phyloP scores from a whole-genome alignment of 257 asterid species.

The Lycium ferocissimum region DNA sequence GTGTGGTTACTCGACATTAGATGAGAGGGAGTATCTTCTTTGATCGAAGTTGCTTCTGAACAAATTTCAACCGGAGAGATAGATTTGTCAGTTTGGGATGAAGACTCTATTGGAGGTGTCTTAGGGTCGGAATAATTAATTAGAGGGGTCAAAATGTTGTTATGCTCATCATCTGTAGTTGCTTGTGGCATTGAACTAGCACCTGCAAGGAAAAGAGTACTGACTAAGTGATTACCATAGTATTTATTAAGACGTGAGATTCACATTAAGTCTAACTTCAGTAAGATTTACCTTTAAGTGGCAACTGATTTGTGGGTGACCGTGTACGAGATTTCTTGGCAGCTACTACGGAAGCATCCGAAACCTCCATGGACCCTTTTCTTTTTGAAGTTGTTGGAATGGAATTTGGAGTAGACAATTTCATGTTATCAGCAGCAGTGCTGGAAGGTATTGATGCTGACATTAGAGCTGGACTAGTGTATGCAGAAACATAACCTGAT shows the following conservation, averaged over 20 bases:
- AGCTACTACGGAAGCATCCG: conserved; percentile 38
- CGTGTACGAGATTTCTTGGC: conserved; percentile 63
- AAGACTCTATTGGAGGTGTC: conserved; percentile 74
- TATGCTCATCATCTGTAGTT: conserved; percentile 42
- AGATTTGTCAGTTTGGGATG: conserved; percentile 64
- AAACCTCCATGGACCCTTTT: conserved; percentile 44
- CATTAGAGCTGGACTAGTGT: conserved; percentile 53
- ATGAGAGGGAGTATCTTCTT: conserved; percentile 53
- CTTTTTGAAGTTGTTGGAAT: conserved; percentile 51
- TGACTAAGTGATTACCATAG: background rate
- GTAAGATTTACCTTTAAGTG: conserved; percentile 52
- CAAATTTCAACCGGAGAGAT: conserved; percentile 51
- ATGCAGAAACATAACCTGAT: conserved; percentile 59
- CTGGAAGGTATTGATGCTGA: conserved; percentile 46
- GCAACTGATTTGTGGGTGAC: conserved; percentile 37
- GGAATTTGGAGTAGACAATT: conserved; percentile 51
- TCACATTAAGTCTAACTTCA: background rate
- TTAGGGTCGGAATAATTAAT: conserved; percentile 65
- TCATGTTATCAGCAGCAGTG: conserved; percentile 34
- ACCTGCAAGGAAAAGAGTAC: conserved; percentile 44
- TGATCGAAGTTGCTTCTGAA: conserved; percentile 58
- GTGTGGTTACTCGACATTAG: conserved; percentile 73
- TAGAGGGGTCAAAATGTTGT: conserved; percentile 47
- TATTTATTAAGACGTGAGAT: background rate
- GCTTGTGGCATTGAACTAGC: conserved; percentile 41